Evolutionary conservation across 2,329 filamentous ascomycete species (phyloP).

Genomic region (Colletotrichum sp.): DNA sequence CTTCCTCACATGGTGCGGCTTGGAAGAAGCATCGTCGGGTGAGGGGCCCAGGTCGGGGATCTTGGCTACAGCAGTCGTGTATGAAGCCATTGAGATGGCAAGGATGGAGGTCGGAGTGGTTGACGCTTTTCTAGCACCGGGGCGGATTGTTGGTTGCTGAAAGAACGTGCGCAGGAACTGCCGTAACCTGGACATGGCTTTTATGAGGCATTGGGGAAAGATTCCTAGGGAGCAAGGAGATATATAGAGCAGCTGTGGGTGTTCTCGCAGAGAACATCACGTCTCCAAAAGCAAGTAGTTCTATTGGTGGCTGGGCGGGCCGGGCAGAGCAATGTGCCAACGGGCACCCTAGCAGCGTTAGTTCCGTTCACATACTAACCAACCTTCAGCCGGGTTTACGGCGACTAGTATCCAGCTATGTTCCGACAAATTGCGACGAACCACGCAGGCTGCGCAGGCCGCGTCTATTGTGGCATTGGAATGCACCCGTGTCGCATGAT

Average conservation of each 20-base stretch:
- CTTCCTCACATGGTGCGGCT: conserved; percentile 53
- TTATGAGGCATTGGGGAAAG: not conserved
- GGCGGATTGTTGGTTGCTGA: not conserved
- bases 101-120: conserved; percentile 6
- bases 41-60: conserved; percentile 36
- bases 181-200: conserved; percentile 12
- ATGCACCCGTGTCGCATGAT: not conserved
- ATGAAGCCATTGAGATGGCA: conserved; percentile 23
- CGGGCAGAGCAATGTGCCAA: not conserved
- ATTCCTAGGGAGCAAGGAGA: not conserved
- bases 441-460: not conserved
- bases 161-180: conserved; percentile 6
- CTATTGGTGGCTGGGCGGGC: not conserved
- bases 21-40: conserved; percentile 47
- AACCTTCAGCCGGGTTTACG: not conserved
- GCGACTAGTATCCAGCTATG: not conserved
- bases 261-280: not conserved
- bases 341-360: not conserved
- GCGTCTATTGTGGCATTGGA: not conserved
- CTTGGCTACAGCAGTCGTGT: conserved; percentile 36
- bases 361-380: not conserved
- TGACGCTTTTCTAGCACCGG: conserved; percentile 15
- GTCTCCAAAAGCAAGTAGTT: not conserved
- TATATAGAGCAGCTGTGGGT: not conserved
- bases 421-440: not conserved